Base-by-base conservation (phyloP, 768 basidiomycete genomes). In the Pisolithus tinctorius region DNA sequence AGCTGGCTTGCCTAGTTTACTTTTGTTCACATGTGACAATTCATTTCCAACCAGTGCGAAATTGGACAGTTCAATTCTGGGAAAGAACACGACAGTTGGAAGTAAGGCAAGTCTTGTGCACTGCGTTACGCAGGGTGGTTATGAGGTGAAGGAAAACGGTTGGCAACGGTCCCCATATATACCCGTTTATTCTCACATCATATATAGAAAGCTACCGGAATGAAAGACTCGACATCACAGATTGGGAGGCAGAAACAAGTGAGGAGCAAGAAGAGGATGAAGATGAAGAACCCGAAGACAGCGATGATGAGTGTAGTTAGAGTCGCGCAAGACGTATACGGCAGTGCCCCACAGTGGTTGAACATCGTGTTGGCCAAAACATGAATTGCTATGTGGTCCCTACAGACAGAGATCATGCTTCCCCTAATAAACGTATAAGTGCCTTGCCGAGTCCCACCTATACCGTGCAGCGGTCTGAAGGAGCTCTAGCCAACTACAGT, bases 41-140 rank as follows among this genome's bases (percentile, higher is more conserved):
- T 5, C 11, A 14, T 40, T 30, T 51, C 43, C 43, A 52, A 57
- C 3, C 55, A 90, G 88, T 2, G 86, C 80, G 4, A 90, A 86
- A 67, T 66, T 92, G 2, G 88, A 91, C 14, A 81, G 81, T 9
- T 88, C 81, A 53, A 81, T 91, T 42, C 71, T 92, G 5, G 88
- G 88, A 3, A 82, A 78, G 56, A 84, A 80, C 55, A 89, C 88
- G 2, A 84, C 74, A 53, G 74, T 92, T 2, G 86, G 88, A 5
- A 60, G 64, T 14, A 90, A 83, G 64, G 84, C 84, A 4, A 84
- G 86, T 57, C 65, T 91, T 30, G 68, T 72, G 39, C 75, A 78
- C 27, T 88, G 84, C 58, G 74, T 89, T 10, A 86, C 86, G 0
- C 88, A 89, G 60, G 82, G 83, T 13, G 86, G 87, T 1, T 90